Evolutionary conservation across 106 monocot genomes (phyloP).

Genomic region (Phalaenopsis aphrodite): DNA sequence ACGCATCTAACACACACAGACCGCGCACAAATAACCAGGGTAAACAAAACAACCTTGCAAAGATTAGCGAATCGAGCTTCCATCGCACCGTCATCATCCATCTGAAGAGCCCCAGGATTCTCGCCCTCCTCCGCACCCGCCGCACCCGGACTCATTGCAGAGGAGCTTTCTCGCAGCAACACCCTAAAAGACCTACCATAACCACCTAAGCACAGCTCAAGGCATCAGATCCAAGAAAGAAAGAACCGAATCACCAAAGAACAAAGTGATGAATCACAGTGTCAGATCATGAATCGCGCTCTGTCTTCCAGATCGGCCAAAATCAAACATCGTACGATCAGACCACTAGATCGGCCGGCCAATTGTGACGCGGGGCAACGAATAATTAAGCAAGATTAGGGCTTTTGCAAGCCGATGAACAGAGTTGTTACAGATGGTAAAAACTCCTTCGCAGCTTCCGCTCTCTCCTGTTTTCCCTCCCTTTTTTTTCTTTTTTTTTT

Average conservation of each 20-base stretch:
- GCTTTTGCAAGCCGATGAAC: neutral
- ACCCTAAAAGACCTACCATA: slow-evolving; percentile 7
- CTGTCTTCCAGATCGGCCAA: neutral
- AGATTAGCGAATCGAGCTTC: slow-evolving; percentile 38
- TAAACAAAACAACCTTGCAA: slow-evolving; percentile 33
- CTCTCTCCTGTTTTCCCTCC: neutral
- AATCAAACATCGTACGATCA: neutral
- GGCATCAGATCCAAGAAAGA: neutral
- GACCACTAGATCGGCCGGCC: neutral
- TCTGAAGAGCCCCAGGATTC: slow-evolving; percentile 2
- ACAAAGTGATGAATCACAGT: neutral
- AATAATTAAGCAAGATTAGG: neutral
- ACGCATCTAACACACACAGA: neutral
- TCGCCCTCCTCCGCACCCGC: slow-evolving; percentile 7
- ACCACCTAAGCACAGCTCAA: neutral
- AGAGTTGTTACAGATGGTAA: neutral
- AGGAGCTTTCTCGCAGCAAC: neutral
- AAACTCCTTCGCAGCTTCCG: neutral
- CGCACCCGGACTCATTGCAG: slow-evolving; percentile 19
- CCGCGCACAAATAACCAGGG: neutral
- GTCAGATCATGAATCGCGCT: slow-evolving; percentile 1
- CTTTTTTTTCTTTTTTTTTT: neutral
- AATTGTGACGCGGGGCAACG: neutral
- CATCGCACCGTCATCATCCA: slow-evolving; percentile 21
- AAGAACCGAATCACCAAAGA: neutral